A percentile compares a stretch with the other conserved stretches of the same genome.
Conservation (phyloP, 495 filamentous ascomycete genomes). For the Aspergillus mulundensis region DNA sequence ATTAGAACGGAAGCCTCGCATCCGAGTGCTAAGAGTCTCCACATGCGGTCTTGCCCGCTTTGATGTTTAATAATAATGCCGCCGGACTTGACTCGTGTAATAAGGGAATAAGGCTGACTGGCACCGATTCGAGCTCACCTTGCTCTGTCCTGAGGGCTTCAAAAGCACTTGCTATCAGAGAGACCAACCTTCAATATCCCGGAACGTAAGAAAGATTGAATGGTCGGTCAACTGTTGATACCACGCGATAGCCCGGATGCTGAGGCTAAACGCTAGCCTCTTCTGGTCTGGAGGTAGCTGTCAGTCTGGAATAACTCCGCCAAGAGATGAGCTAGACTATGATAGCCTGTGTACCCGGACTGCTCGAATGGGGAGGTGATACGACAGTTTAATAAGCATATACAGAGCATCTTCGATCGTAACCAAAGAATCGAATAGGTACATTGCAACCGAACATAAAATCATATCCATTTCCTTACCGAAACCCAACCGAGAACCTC, state of each 20-base stretch:
- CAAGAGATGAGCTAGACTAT: neutral
- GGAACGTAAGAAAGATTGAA: neutral
- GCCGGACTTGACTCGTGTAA: neutral
- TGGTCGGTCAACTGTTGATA: neutral
- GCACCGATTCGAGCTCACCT: neutral
- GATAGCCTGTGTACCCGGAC: neutral
- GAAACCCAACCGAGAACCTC: neutral
- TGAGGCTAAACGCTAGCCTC: neutral
- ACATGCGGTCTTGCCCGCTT: conserved; percentile 3
- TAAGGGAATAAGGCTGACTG: neutral
- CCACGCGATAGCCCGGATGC: neutral
- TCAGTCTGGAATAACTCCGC: neutral
- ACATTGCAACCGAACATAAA: conserved; percentile 4
- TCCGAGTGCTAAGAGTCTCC: conserved; percentile 5
- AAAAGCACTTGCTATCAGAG: too few relatives aligned
- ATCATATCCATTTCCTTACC: neutral
- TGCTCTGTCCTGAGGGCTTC: neutral
- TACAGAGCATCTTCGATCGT: neutral
- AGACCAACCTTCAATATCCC: neutral
- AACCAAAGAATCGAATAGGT: neutral
- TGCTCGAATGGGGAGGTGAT: too few relatives aligned
- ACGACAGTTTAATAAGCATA: neutral
- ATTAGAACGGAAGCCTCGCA: conserved; percentile 3
- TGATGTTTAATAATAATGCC: too few relatives aligned
- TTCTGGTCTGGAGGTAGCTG: neutral